Evolutionary conservation across 2,329 filamentous ascomycete species (phyloP).

Genomic region (Xylariaceae sp.): DNA sequence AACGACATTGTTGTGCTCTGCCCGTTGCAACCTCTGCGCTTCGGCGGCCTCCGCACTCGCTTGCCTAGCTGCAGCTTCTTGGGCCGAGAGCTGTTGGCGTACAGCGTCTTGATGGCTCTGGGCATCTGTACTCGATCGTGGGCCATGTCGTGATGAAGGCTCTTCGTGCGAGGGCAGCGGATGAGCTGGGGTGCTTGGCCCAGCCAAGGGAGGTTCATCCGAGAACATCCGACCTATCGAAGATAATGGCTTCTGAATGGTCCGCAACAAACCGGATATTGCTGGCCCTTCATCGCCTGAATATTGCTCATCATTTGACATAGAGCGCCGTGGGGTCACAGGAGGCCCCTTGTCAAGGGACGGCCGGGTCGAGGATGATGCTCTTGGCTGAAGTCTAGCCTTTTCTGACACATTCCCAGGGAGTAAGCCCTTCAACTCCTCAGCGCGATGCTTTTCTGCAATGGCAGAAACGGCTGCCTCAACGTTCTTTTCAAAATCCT

Average conservation of each 20-base stretch:
- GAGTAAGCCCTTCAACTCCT: slow-evolving; percentile 42
- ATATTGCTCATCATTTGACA: slow-evolving; percentile 50
- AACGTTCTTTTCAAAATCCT: slow-evolving; percentile 95
- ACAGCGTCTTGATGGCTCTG: slow-evolving; percentile 32
- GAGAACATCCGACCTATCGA: slow-evolving; percentile 95
- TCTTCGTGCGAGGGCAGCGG: slow-evolving; percentile 35
- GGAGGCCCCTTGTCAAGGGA: slow-evolving; percentile 40
- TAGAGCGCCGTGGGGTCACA: slow-evolving; percentile 49
- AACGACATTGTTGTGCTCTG: slow-evolving; percentile 86
- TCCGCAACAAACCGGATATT: slow-evolving; percentile 79
- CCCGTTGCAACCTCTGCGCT: slow-evolving; percentile 73
- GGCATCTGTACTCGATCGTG: slow-evolving; percentile 30
- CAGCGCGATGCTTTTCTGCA: slow-evolving; percentile 74
- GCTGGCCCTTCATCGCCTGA: slow-evolving; percentile 69
- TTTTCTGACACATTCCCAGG: slow-evolving; percentile 45
- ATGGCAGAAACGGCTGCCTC: slow-evolving; percentile 94
- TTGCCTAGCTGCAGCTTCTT: slow-evolving; percentile 85
- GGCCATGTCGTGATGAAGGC: slow-evolving; percentile 30
- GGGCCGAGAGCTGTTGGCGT: slow-evolving; percentile 58
- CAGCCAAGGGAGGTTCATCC: slow-evolving; percentile 52
- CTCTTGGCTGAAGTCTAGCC: slow-evolving; percentile 28
- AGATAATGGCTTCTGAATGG: slow-evolving; percentile 84
- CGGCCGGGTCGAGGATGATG: slow-evolving; percentile 44
- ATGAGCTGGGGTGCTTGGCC: slow-evolving; percentile 36
- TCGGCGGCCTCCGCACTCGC: slow-evolving; percentile 87